Conservation (phyloP, 495 filamentous ascomycete genomes). For the Filosporella fistucella region DNA sequence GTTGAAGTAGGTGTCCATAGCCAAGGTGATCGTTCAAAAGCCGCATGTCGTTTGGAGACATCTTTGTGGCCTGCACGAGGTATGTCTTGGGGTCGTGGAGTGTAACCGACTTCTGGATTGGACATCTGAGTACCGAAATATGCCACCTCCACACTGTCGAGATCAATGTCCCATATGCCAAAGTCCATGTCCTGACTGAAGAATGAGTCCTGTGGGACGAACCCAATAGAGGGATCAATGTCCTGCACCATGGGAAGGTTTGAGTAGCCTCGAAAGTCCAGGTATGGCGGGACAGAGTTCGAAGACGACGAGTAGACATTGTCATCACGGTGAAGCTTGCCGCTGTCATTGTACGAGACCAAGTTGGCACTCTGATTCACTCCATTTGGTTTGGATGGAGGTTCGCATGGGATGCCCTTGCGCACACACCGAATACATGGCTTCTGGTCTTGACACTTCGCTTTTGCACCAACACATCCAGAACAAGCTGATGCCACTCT, state of each 20-base stretch:
- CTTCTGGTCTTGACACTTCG: slow-evolving; percentile 49
- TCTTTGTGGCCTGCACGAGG: background rate
- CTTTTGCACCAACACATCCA: slow-evolving; percentile 49
- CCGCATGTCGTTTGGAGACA: slow-evolving; percentile 8
- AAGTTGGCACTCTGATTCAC: no score
- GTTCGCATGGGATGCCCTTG: slow-evolving; percentile 12
- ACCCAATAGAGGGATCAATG: background rate
- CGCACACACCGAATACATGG: slow-evolving; percentile 48
- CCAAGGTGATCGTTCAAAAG: slow-evolving; percentile 15
- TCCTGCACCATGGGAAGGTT: no score
- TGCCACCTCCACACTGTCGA: slow-evolving; percentile 1
- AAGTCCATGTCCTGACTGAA: slow-evolving; percentile 9
- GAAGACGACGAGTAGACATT: no score
- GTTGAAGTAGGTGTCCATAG: slow-evolving; percentile 11
- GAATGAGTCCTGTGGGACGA: background rate
- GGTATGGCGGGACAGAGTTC: no score
- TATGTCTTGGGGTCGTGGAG: no score
- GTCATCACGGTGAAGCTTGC: no score
- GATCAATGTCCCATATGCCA: slow-evolving; percentile 13
- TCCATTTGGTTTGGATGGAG: background rate
- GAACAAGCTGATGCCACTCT: slow-evolving; percentile 48
- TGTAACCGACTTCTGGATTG: no score
- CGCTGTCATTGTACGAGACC: no score
- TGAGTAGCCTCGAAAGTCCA: no score
- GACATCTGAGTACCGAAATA: background rate